Evolutionary conservation across 2,329 filamentous ascomycete genomes (phyloP).

Genomic region (Alternaria angustiovoidea): DNA sequence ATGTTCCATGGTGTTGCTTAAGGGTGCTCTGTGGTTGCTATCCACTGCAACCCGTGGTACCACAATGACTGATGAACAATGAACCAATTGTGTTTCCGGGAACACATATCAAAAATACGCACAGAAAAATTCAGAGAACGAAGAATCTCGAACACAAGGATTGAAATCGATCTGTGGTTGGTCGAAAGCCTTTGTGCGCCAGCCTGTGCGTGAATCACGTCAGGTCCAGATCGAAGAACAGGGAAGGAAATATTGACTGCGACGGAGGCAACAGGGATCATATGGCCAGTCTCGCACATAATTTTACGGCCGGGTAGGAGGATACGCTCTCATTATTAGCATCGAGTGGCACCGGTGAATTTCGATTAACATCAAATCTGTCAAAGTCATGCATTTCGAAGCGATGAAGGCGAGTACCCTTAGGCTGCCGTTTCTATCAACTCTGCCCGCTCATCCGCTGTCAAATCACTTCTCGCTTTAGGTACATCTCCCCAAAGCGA

Average conservation of each 20-base stretch:
- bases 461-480: too few species aligned
- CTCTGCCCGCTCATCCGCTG: too few species aligned
- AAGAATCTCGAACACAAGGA: background rate
- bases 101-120: background rate
- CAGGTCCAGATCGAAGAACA: background rate
- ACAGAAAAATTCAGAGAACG: accelerated
- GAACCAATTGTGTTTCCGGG: background rate
- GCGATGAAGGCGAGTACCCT: too few species aligned
- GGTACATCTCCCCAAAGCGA: too few species aligned
- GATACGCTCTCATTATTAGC: too few species aligned
- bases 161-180: background rate
- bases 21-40: too few species aligned
- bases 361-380: too few species aligned
- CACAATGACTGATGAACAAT: background rate
- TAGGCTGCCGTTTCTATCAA: too few species aligned
- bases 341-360: too few species aligned
- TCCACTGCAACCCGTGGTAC: background rate
- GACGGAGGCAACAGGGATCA: background rate
- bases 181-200: background rate
- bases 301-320: too few species aligned
- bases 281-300: background rate
- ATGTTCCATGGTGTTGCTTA: too few species aligned
- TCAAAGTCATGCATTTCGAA: too few species aligned
- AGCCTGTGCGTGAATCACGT: background rate
- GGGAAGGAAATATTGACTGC: background rate